These are phyloP conservation scores for Colletotrichum camelliae DNA, from an alignment of 2,329 filamentous ascomycete genomes.

Conservation along the genomic window DNA sequence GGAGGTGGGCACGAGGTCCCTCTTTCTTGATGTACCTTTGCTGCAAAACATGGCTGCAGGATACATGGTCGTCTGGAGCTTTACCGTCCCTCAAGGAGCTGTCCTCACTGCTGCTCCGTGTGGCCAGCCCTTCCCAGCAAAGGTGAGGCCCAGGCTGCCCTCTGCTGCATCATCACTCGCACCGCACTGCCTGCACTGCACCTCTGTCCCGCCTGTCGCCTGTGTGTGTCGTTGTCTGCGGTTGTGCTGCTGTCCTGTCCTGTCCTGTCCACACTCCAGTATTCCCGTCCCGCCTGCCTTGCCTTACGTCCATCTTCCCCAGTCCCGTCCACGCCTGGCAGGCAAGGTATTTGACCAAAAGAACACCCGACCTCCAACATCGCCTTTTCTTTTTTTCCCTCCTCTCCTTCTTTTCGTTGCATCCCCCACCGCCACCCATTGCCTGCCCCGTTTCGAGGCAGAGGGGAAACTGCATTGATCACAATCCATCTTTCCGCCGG, in stretches of 20 bases:
- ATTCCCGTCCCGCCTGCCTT: neutral
- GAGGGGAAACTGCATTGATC: neutral
- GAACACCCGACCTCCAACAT: neutral
- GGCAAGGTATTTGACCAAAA: neutral
- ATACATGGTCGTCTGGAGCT: neutral
- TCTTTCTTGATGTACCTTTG: neutral
- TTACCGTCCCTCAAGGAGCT: neutral
- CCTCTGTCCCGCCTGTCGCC: neutral
- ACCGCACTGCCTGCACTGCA: neutral
- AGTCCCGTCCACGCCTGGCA: neutral
- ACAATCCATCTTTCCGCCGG: neutral
- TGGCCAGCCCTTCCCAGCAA: constrained; percentile 8
- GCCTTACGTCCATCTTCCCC: neutral
- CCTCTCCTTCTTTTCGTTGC: neutral
- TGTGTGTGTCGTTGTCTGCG: neutral
- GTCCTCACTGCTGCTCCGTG: neutral
- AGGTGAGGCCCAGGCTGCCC: constrained; percentile 15
- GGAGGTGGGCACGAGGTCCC: neutral
- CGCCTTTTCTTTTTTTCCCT: neutral
- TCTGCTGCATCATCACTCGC: constrained; percentile 19
- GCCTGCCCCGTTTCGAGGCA: neutral
- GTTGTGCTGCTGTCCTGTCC: neutral
- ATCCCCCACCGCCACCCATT: neutral
- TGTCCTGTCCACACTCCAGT: neutral
- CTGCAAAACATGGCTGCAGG: neutral